Percentiles rank a stretch among this genome's conserved stretches.
These are phyloP conservation scores for Albophoma yamanashiensis DNA, from an alignment of 2,329 filamentous ascomycete species.

Conservation along the genomic window DNA sequence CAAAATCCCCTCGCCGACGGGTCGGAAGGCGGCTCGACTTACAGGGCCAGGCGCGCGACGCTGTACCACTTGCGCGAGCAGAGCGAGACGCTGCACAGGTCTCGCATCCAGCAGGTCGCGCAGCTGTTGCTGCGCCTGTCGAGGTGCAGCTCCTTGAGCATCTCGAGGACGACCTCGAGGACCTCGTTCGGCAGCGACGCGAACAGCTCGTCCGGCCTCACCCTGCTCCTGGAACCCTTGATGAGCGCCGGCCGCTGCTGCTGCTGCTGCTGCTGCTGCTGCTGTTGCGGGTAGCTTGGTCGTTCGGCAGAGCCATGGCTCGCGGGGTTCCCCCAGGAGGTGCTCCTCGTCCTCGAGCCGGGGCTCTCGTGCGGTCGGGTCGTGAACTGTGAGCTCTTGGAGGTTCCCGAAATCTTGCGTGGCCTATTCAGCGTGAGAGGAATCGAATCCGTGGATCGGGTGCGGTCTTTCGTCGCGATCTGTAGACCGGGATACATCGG, in stretches of 20 bases:
- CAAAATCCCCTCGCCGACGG: not conserved
- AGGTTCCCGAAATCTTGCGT: slow-evolving; percentile 19
- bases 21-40: slow-evolving; percentile 14
- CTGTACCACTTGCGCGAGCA: slow-evolving; percentile 41
- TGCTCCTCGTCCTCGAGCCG: slow-evolving; percentile 12
- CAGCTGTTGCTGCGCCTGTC: slow-evolving; percentile 38
- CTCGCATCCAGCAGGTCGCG: slow-evolving; percentile 55
- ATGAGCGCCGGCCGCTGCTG: slow-evolving; percentile 2
- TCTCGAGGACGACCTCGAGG: slow-evolving; percentile 42
- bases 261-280: slow-evolving; percentile 3
- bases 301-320: slow-evolving; percentile 29
- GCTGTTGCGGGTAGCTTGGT: slow-evolving; percentile 3
- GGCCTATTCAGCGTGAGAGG: slow-evolving; percentile 22
- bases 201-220: slow-evolving; percentile 39
- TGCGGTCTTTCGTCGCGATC: slow-evolving; percentile 11
- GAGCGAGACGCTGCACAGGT: slow-evolving; percentile 40
- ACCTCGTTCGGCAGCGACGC: slow-evolving; percentile 48
- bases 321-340: slow-evolving; percentile 24
- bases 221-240: slow-evolving; percentile 3
- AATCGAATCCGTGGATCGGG: slow-evolving; percentile 10
- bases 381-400: not conserved
- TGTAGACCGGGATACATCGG: slow-evolving; percentile 22
- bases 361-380: slow-evolving; percentile 12
- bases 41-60: slow-evolving; percentile 40
- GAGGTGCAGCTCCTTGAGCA: slow-evolving; percentile 42